Evolutionary conservation across 441 rosid species (phyloP).

Genomic region (Hura crepitans): DNA sequence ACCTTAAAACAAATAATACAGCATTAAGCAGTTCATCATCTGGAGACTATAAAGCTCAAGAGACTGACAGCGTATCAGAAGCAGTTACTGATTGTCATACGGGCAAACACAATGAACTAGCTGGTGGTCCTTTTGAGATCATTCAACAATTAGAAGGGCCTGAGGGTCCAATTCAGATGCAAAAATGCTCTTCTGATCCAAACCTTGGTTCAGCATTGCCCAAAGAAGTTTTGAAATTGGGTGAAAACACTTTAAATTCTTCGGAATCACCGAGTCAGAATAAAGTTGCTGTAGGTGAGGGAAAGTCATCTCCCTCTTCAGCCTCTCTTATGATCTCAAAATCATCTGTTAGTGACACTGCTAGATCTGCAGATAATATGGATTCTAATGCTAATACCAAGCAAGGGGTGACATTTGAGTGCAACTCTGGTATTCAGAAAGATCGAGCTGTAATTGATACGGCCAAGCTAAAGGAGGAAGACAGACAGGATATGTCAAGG

Average conservation of each 20-base stretch:
- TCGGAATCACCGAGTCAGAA: conserved; percentile 34
- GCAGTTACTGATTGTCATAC: conserved; percentile 32
- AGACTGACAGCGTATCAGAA: conserved; percentile 37
- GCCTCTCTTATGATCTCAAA: conserved; percentile 31
- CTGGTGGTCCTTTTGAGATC: conserved; percentile 23
- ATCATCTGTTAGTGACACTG: conserved; percentile 38
- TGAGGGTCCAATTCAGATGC: conserved; percentile 31
- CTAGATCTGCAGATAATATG: conserved; percentile 41
- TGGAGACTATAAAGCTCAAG: conserved; percentile 33
- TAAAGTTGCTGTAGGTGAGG: conserved; percentile 40
- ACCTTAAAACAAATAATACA: conserved; percentile 31
- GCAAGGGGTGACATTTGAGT: conserved; percentile 35
- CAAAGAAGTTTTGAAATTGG: conserved; percentile 38
- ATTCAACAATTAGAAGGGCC: conserved; percentile 37
- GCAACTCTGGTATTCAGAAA: conserved; percentile 35
- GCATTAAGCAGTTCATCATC: conserved; percentile 31
- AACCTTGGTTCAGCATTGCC: conserved; percentile 33
- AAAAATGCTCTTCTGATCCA: conserved; percentile 35
- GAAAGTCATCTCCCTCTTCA: conserved; percentile 41
- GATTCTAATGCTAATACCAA: conserved; percentile 34
- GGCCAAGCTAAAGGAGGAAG: conserved; percentile 37
- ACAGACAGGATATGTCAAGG: conserved; percentile 33
- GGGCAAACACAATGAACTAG: conserved; percentile 32
- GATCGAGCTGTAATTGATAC: conserved; percentile 42
- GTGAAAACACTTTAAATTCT: conserved; percentile 31